phyloP scores from a whole-genome alignment of 768 basidiomycete genomes.

The Russula dissimulans region DNA sequence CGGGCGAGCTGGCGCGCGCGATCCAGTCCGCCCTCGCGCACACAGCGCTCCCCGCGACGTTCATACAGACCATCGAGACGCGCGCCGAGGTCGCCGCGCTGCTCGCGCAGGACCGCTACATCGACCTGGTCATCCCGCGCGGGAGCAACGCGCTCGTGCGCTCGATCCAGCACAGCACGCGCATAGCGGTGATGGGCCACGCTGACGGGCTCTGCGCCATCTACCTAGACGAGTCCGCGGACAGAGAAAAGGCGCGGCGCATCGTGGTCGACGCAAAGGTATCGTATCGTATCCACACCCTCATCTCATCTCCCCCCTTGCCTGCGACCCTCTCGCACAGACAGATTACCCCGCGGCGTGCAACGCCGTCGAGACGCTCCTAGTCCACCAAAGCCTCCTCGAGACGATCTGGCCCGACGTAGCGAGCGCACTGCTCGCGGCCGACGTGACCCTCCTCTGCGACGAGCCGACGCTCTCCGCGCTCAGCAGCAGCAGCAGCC shows the following conservation, averaged over 20 bases:
- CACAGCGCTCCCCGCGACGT: constrained; percentile 65
- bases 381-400: constrained; percentile 71
- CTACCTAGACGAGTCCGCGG: constrained; percentile 79
- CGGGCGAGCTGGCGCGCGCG: constrained; percentile 63
- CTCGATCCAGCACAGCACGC: constrained; percentile 80
- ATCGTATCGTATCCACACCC: constrained; percentile 15
- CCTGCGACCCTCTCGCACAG: constrained; percentile 32
- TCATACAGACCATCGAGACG: constrained; percentile 88
- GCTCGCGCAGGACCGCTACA: constrained; percentile 80
- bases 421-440: constrained; percentile 58
- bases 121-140: constrained; percentile 94
- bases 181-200: constrained; percentile 98
- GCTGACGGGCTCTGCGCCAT: constrained; percentile 93
- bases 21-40: constrained; percentile 70
- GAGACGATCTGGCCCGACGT: constrained; percentile 73
- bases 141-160: constrained; percentile 87
- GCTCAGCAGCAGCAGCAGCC: constrained; percentile 30
- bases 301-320: neutral
- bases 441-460: constrained; percentile 71
- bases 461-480: constrained; percentile 56
- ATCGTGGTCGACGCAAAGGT: constrained; percentile 91
- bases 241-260: constrained; percentile 68
- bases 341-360: constrained; percentile 93
- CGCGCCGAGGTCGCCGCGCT: constrained; percentile 85
- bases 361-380: constrained; percentile 83